Conservation (phyloP, 2,329 filamentous ascomycete species). For the Emmonsiellopsis sp. region DNA sequence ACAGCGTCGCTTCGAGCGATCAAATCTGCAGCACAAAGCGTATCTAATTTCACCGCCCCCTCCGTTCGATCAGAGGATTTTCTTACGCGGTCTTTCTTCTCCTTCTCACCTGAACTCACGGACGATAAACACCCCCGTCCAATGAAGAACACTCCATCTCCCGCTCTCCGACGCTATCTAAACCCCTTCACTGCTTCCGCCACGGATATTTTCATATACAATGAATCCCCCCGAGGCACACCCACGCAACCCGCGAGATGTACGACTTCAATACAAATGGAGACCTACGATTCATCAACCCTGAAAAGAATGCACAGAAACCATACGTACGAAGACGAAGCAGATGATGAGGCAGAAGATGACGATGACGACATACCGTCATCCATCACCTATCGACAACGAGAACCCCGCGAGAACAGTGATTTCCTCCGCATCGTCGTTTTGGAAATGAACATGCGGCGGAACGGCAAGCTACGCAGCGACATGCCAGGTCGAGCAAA, state of each 20-base stretch:
- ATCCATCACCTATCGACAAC: constrained; percentile 40
- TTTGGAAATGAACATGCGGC: constrained; percentile 59
- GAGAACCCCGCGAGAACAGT: constrained; percentile 55
- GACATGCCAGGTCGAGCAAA: constrained; percentile 45
- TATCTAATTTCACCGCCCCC: constrained; percentile 48
- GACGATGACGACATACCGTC: constrained; percentile 15
- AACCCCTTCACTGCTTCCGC: constrained; percentile 45
- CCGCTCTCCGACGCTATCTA: constrained; percentile 50
- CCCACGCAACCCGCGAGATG: constrained; percentile 23
- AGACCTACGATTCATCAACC: constrained; percentile 44
- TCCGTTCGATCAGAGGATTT: constrained; percentile 49
- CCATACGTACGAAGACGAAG: constrained; percentile 32
- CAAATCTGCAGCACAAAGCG: constrained; percentile 51
- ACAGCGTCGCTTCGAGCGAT: constrained; percentile 53
- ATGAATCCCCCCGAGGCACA: constrained; percentile 29
- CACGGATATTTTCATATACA: constrained; percentile 36
- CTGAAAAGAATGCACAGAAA: constrained; percentile 12
- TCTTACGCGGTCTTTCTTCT: constrained; percentile 48
- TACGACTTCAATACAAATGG: constrained; percentile 52
- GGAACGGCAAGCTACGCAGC: constrained; percentile 51
- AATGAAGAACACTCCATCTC: constrained; percentile 44
- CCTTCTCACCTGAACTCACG: constrained; percentile 47
- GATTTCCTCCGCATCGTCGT: constrained; percentile 56
- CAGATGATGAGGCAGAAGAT: constrained; percentile 2
- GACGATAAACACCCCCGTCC: constrained; percentile 52